Base-by-base conservation (phyloP, 768 basidiomycete genomes). In the Termitomyces sp. region DNA sequence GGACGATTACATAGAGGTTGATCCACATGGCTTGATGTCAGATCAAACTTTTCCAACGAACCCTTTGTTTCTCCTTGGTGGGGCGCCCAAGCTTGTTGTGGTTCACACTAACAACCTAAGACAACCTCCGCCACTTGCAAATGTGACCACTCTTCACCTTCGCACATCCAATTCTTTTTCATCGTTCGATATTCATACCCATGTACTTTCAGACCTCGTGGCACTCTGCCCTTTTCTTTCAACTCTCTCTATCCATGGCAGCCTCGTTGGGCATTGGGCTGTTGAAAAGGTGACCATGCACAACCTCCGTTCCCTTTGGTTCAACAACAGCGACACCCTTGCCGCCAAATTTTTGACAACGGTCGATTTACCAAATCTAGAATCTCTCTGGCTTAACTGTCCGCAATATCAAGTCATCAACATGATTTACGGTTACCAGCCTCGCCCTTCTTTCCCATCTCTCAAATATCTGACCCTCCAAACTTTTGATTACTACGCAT, bases 311-410 rank as follows among this genome's bases (percentile, higher is more conserved):
- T 71, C 67, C 3, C 73, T 79, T 22, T 72, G 71, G 63, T 64
- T 77, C 7, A 50, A 66, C 20, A 68, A 64, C 4, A 65, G 61
- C 6, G 70, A 70, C 18, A 59, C 56, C 16, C 54, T 74, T 40
- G 69, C 71, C 20, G 66, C 68, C 20, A 70, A 64, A 50, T 64
- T 74, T 35, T 59, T 79, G 35, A 66, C 73, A 18, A 66, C 69
- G 7, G 52, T 77, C 9, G 62, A 65, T 4, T 67, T 74, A 11
- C 73, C 73, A 8, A 66, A 68, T 13, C 62, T 79, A n/a, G 66
- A 75, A 60, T 73, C 76, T 1, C 66, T 79, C 18, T 76, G 76
- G 74, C 64, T 78, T 40, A 62, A 74, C 36, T 73, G 69, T 57
- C 68, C 67, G 9, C 68, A 63, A 18, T 67, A 70, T 57, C 49